Evolutionary conservation across 768 basidiomycete species (phyloP), one percentile per base, ranked within the genome.

Genomic region (Cyathus striatus): DNA sequence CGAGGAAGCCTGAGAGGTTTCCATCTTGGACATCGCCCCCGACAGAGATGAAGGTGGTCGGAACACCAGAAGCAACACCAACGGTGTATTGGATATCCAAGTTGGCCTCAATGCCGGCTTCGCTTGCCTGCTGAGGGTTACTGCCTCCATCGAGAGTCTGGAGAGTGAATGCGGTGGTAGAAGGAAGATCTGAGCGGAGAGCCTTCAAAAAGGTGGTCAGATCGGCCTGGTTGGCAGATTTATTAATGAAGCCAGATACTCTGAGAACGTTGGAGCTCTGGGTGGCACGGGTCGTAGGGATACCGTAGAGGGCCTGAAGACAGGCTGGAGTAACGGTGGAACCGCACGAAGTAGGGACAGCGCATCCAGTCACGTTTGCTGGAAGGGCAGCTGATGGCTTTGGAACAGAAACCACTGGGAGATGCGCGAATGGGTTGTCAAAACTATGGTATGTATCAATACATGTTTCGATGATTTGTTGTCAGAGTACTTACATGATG

Each of bases 101-200:
- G 47, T 57, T 55, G 47, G 67, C 67, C 47, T 69, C 67, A n/a
- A 57, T 47, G 17, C 67, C 66, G 1, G 64, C 65, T 12, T 57
- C 20, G 7, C 25, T 26, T 2, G 54, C 45, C 9, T 49, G 32
- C 44, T 69, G 66, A 0, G 63, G 40, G 45, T 68, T 63, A 3
- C 12, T 6, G 9, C 66, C 67, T 5, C 63, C 66, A 42, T 69
- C 66, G 16, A 69, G 48, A 13, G 59, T 58, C 43, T 93, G 63
- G 71, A 86, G 49, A 70, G 12, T 63, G 50, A 40, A 76, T 76
- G 38, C 53, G 32, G 26, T 37, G n/a, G 43, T 39, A 23, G 43
- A 14, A 10, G 53, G 14, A 16, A 70, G 46, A 41, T 68, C 65
- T 1, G 63, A 49, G 24, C 64, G 57, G 38, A 62, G 54, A 3